Conservation (phyloP, 257 asterid species). For the Solanum lignicaule region DNA sequence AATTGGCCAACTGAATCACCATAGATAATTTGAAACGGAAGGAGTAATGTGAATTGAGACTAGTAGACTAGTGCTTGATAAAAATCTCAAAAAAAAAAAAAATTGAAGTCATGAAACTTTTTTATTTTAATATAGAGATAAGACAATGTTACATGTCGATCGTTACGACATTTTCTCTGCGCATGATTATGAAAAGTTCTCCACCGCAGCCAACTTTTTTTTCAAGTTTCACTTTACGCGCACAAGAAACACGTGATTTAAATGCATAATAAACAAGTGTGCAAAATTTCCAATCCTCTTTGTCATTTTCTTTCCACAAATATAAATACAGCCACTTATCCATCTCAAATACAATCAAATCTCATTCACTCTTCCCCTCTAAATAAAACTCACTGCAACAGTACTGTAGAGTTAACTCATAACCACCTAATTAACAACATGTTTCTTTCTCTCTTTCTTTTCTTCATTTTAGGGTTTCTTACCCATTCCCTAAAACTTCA, state of each 20-base stretch:
- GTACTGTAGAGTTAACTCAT: not conserved
- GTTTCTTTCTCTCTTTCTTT: conserved; percentile 8
- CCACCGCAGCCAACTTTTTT: not conserved
- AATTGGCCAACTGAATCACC: no score
- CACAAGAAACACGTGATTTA: not conserved
- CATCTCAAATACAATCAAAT: not conserved
- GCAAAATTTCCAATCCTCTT: not conserved
- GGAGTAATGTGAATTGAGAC: not conserved
- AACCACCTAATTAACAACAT: not conserved
- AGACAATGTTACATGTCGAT: not conserved
- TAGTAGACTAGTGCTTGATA: not conserved
- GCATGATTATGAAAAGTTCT: not conserved
- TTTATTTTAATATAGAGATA: not conserved
- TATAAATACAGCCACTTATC: not conserved
- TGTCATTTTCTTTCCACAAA: not conserved
- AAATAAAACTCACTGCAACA: not conserved
- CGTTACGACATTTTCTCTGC: not conserved
- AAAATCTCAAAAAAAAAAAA: not conserved
- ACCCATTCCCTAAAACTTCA: not conserved
- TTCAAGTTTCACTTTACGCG: not conserved
- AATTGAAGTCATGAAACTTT: not conserved
- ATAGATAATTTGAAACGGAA: no score
- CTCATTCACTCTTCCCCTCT: not conserved
- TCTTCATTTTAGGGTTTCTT: conserved; percentile 13
- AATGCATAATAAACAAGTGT: not conserved